Base-by-base conservation (phyloP, 768 basidiomycete genomes). In the Candolleomyces eurysporus region DNA sequence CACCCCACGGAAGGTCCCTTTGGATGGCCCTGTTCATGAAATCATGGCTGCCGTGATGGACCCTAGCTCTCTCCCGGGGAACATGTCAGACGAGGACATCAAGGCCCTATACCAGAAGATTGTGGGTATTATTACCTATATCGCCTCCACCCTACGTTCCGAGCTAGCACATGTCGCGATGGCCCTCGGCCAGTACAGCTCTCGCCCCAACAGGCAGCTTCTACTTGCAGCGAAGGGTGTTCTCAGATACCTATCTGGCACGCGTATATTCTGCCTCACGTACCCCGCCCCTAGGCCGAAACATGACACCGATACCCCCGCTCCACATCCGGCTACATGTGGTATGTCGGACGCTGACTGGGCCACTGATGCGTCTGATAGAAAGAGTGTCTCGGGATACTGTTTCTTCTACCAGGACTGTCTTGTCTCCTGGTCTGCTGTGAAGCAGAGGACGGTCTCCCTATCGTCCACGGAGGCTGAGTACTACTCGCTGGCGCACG, bases 301-400 rank as follows among this genome's bases (percentile, higher is more conserved):
- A 51, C 1, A 19, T 26, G 10, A 14, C n/a, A 16, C 53, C 3
- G 40, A 52, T 22, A 6, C 13, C 22, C 43, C 60, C 19, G 49
- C 48, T 49, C 14, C 67, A 65, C 48, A 51, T 31, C 46, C 55
- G 10, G 48, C 48, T 21, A 32, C 52, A 5, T n/a, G n/a, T n/a
- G 66, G 60, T 2, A 72, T 67, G 55, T 58, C 64, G 0, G 71
- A 76, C 64, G 64, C 73, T 0, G 72, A 77, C 56, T 73, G 70
- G 67, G 73, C 64, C 7, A 59, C 59, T n/a, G n/a, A n/a, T n/a
- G n/a, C n/a, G n/a, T n/a, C n/a, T n/a, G n/a, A n/a, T n/a, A n/a
- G n/a, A n/a, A 7, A 56, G 68, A 72, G 74, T 11, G 72, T 70
- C 11, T 69, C 73, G 1, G 76, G 73, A 5, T 76, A 73, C 61